Conservation (phyloP, 2,329 filamentous ascomycete genomes). For the Tolypocladium paradoxum region DNA sequence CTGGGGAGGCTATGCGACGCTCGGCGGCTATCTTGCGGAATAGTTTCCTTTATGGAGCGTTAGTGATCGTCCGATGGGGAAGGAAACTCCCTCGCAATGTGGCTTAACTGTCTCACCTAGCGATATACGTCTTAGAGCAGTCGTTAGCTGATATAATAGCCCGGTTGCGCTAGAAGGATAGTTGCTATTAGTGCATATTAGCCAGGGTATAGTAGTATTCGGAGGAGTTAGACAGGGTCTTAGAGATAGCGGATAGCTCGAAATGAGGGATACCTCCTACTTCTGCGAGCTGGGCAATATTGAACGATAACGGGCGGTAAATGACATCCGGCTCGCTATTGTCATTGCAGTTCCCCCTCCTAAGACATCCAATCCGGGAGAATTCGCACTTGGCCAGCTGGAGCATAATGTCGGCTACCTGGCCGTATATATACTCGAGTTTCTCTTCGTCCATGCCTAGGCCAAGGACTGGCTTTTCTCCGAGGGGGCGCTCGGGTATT, state of each 20-base stretch:
- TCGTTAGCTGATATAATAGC: slow-evolving; percentile 22
- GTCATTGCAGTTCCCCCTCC: slow-evolving; percentile 6
- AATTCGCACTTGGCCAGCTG: slow-evolving; percentile 25
- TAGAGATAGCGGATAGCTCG: neutral
- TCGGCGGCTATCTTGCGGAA: slow-evolving; percentile 20
- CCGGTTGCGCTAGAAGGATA: slow-evolving; percentile 27
- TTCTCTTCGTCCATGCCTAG: slow-evolving; percentile 20
- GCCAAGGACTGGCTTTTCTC: slow-evolving; percentile 20
- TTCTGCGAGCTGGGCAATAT: neutral
- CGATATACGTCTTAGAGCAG: slow-evolving; percentile 27
- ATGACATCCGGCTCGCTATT: slow-evolving; percentile 2
- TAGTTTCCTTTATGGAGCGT: slow-evolving; percentile 7
- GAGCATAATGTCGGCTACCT: slow-evolving; percentile 31
- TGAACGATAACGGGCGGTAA: neutral
- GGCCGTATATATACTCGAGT: slow-evolving; percentile 23
- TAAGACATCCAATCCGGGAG: slow-evolving; percentile 25
- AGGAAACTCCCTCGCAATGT: too few species aligned
- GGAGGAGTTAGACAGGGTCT: neutral
- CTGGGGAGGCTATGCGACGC: slow-evolving; percentile 8
- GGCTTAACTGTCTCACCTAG: slow-evolving; percentile 14
- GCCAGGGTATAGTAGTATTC: slow-evolving; percentile 25
- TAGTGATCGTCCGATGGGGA: neutral
- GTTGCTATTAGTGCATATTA: slow-evolving; percentile 26
- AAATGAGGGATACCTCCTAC: neutral
- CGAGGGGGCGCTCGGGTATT: slow-evolving; percentile 10